Percentiles rank a stretch among this genome's conserved stretches.
These are phyloP conservation scores for Trichosporon inkin DNA, from an alignment of 1,284 basidiomycete species.

Conservation along the genomic window DNA sequence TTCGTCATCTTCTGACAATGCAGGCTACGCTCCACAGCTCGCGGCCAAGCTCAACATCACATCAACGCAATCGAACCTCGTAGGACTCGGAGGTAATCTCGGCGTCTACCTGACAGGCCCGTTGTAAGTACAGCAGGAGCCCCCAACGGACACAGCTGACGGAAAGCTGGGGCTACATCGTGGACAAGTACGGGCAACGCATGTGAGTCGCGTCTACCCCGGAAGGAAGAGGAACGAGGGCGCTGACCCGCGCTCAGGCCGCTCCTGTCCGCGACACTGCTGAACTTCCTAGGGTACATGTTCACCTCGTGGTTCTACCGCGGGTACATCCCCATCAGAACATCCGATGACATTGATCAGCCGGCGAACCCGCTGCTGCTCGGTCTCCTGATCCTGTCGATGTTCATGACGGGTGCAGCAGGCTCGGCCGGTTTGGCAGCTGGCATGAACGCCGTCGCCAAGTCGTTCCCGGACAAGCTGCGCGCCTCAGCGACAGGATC, in stretches of 20 bases:
- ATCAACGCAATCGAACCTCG: slow-evolving; percentile 69
- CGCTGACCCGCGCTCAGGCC: slow-evolving; percentile 25
- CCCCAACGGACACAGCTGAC: background rate
- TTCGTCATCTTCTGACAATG: background rate
- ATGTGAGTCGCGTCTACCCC: slow-evolving; percentile 42
- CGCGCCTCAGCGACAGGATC: slow-evolving; percentile 67
- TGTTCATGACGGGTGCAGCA: slow-evolving; percentile 46
- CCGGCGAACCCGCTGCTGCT: slow-evolving; percentile 27
- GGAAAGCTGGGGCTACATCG: slow-evolving; percentile 63
- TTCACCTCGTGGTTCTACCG: slow-evolving; percentile 64
- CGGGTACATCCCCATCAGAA: slow-evolving; percentile 32
- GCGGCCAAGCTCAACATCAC: slow-evolving; percentile 64
- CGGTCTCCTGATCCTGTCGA: slow-evolving; percentile 34
- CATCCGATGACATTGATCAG: slow-evolving; percentile 10
- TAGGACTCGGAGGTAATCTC: slow-evolving; percentile 54
- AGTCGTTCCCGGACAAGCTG: slow-evolving; percentile 46
- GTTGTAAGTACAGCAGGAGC: slow-evolving; percentile 14
- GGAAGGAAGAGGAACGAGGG: background rate
- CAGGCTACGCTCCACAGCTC: slow-evolving; percentile 76
- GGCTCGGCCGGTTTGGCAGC: slow-evolving; percentile 45
- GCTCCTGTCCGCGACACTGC: slow-evolving; percentile 52
- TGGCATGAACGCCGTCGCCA: slow-evolving; percentile 49
- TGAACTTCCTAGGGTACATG: slow-evolving; percentile 62
- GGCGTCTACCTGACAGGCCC: slow-evolving; percentile 45
- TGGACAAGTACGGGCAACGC: slow-evolving; percentile 62